Evolutionary conservation across 805 yeast species (phyloP), one percentile per base, ranked within the genome.

Genomic region (Starmerella vaccinii): DNA sequence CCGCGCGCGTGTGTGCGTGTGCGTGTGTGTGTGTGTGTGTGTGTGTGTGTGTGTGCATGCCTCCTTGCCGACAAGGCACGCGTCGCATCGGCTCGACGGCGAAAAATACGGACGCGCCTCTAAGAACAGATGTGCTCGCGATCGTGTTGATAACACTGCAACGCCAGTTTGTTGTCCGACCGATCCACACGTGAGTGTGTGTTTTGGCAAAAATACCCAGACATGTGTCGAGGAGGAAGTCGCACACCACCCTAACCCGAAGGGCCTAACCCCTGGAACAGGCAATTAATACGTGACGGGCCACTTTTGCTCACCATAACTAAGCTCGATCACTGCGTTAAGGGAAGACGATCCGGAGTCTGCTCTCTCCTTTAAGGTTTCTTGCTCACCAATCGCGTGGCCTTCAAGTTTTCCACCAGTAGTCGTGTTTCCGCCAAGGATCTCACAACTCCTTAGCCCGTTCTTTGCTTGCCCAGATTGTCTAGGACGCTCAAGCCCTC

Each of bases 201-300:
- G 30, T 24, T 39, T 24, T 23, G 43, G 43, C 21, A 39, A 24
- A 10, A 24, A 24, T 39, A 39, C 43, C 29, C 43, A n/a, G 21
- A 24, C 7, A 5, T 23, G 29, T n/a, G 30, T 39, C 43, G 29
- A 39, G 43, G 43, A 39, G 43, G 41, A 38, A 37, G 40, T 37
- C 43, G 43, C 43, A n/a, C 21, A 15, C 19, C 7, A 13, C 19
- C 43, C 43, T 24, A 39, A 13, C 43, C 43, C 43, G 5, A 23
- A 6, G 23, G 21, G 43, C 43, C 43, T 39, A 39, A 39, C 43
- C 43, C 43, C 43, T 39, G 43, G 43, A 39, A 23, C 43, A 39
- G 43, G 43, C 43, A 39, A 39, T 39, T 39, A 39, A 39, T 39
- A 39, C 43, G 43, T 39, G 43, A 39, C 43, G 30, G 43, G 30